Conservation (phyloP, 768 basidiomycete species). For the Agaricus sinodeliciosus region DNA sequence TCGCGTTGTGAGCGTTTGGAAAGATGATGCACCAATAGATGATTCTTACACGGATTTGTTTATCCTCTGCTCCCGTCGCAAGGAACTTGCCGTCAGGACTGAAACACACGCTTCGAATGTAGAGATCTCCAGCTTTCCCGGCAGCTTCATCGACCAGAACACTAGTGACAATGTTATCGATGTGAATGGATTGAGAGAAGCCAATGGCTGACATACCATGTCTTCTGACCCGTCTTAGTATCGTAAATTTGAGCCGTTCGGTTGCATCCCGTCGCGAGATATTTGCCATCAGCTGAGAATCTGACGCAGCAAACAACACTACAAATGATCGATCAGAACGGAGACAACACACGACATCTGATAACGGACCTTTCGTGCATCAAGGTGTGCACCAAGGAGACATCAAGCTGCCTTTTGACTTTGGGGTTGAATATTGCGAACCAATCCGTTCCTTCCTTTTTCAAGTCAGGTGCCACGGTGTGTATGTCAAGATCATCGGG, state of each 20-base stretch:
- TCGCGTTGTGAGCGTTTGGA: not conserved
- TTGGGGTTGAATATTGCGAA: constrained; percentile 79
- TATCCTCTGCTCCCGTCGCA: constrained; percentile 91
- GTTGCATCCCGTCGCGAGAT: constrained; percentile 89
- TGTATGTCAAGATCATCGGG: constrained; percentile 38
- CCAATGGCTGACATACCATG: constrained; percentile 50
- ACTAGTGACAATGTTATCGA: constrained; percentile 27
- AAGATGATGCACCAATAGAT: too few species aligned
- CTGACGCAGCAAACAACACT: constrained; percentile 82
- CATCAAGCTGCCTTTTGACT: constrained; percentile 64
- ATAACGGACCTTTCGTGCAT: constrained; percentile 68
- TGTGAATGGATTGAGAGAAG: not conserved
- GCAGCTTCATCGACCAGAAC: constrained; percentile 74
- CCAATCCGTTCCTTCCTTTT: constrained; percentile 78
- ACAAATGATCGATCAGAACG: not conserved
- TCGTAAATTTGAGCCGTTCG: constrained; percentile 94
- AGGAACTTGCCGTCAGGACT: constrained; percentile 83
- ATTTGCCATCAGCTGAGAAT: constrained; percentile 91
- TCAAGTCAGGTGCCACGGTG: constrained; percentile 42
- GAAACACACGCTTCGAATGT: constrained; percentile 90
- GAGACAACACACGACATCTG: not conserved
- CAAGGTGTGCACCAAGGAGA: constrained; percentile 71
- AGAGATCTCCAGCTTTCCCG: constrained; percentile 73
- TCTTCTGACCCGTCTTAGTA: constrained; percentile 79
- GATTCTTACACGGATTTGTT: constrained; percentile 68